Base-by-base conservation (phyloP, 1,284 basidiomycete species). In the Leccinum huronense region DNA sequence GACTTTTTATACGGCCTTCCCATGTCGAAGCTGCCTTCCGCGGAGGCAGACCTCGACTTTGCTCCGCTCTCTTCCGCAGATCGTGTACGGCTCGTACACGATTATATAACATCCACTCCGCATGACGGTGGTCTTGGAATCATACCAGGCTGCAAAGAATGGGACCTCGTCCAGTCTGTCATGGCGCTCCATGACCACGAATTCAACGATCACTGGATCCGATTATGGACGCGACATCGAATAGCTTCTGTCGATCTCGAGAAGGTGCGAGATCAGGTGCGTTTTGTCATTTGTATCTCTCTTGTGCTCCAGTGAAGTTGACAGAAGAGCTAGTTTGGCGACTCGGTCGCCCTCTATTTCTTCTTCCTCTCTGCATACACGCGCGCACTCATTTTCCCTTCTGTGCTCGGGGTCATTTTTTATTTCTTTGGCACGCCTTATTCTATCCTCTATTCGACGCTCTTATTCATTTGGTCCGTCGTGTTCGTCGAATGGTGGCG, bases 401-500 rank as follows among this genome's bases (percentile, higher is more conserved):
- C 91, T 3, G 75, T 74, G 3, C 77, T 89, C 23, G 91, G 91
- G 0, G 69, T 86, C 31, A 58, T 81, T 13, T 86, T 84, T 71
- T 90, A 85, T 77, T 84, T 87, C 75, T 83, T 88, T 73, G 84
- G 85, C 19, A 83, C 82, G 8, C 84, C 86, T 0, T 97, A 94
- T 75, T 90, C 90, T 3, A 84, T 90, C 3, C 65, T 86, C n/a
- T 97, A 95, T 75, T 94, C 93, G 0, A 78, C 84, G 58, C 77
- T 90, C 19, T 79, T 96, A 48, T 84, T 88, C 5, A 66, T 95
- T 8, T 98, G 95, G 91, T 88, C 91, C 0, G 82, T 93, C 58
- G 75, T 84, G n/a, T 95, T 95, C 70, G 88, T 95, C 65, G 94
- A 97, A 73, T 88, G 86, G 79, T 98, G 95, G 95, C 84, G 90